Base-by-base conservation (phyloP, 345 rosid genomes). In the Citrus australasica region DNA sequence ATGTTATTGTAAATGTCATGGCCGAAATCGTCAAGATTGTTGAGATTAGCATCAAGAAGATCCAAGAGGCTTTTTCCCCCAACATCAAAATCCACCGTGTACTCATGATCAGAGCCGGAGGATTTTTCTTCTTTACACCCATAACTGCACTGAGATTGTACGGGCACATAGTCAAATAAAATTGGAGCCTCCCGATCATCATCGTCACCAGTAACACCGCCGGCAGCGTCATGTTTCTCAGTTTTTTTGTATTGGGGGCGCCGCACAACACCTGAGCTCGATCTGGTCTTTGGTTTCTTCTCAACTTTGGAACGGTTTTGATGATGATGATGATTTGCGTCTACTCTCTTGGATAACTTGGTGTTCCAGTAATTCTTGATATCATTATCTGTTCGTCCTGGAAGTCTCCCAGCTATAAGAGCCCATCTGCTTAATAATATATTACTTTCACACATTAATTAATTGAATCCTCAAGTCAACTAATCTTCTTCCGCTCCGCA, bases 381-480 rank as follows among this genome's bases (percentile, higher is more conserved):
- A 76, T 84, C 83, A 76, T 84, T 84, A 70, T 84, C 87, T 79
- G 84, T 81, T 81, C 87, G 81, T 46, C 87, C 87, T 8, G 87
- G 87, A 30, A 81, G 73, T 48, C 87, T 76, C 40, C 84, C 81
- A 0, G 84, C 83, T 72, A 84, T 84, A n/a, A 81, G 67, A 24
- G 86, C 78, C 84, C 84, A 83, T 37, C 86, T 70, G 67, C 14
- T 42, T 9, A 40, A 40, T 0, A 40, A 40, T 10, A 42, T 10
- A 10, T 42, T 42, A 10, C 0, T 42, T 3, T 3, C 48, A 2
- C 14, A 42, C 14, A 9, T 42, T 10, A 42, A 9, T 40, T 10
- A 2, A 0, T 2, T 2, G 14, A 42, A 42, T 42, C 48, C 46
- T 42, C 14, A 42, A 42, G 48, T 42, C 48, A 42, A 42, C 48